Evolutionary conservation across 805 yeast genomes (phyloP).

Genomic region (Teunomyces stri): DNA sequence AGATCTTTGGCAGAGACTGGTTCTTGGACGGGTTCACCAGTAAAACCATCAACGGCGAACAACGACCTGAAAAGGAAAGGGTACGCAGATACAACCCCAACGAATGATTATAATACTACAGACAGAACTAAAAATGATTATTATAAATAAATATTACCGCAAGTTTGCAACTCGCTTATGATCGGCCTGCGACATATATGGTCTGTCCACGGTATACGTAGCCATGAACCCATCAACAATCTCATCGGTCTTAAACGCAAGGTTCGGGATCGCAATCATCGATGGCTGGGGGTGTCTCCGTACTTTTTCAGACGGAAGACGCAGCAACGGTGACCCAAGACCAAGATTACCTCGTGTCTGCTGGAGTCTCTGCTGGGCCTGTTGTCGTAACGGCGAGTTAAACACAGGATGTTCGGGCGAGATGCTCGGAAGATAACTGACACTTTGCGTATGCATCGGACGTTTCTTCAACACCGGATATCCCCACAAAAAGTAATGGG

Average conservation of each 20-base stretch:
- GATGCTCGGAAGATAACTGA: constrained; percentile 27
- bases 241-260: neutral
- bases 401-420: constrained; percentile 31
- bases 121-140: neutral
- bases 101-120: neutral
- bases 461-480: constrained; percentile 20
- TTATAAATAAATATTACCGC: neutral
- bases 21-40: constrained; percentile 45
- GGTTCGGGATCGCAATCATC: neutral
- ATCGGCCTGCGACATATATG: constrained; percentile 24
- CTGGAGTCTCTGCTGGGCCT: neutral
- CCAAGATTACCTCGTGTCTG: neutral
- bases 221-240: neutral
- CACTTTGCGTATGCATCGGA: constrained; percentile 13
- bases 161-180: neutral
- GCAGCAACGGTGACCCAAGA: neutral
- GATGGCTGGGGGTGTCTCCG: neutral
- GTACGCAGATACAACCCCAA: neutral
- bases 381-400: constrained; percentile 18
- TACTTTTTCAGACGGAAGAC: neutral
- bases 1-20: constrained; percentile 40
- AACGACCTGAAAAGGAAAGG: neutral
- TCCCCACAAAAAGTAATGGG: constrained; percentile 17
- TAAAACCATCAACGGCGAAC: constrained; percentile 28
- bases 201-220: neutral